Evolutionary conservation across 345 rosid genomes (phyloP), one percentile per base, ranked within the genome.

Genomic region (Linum lewisii): DNA sequence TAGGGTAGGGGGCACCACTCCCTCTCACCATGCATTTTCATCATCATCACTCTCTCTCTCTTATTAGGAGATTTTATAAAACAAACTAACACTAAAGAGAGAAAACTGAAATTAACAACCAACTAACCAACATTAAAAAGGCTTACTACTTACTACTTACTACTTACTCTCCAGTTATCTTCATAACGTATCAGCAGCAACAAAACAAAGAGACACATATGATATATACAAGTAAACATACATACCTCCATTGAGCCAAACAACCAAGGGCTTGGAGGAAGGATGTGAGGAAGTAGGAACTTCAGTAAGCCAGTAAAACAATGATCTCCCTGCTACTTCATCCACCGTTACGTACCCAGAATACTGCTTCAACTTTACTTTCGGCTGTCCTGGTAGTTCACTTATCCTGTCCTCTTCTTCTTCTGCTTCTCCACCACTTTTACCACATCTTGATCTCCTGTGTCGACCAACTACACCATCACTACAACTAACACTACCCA

Each of bases 161-260:
- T 9, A 19, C 23, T 19, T 21, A 4, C 21, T 37, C n/a, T 21
- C n/a, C 11, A 26, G 32, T 2, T 26, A 26, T 6, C 6, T 2
- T 2, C 32, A 26, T 2, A 72, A 80, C 75, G 57, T 13, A 62
- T 51, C 67, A 49, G 32, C n/a, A n/a, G 61, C 57, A 57, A 6
- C 57, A 49, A n/a, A 37, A 7, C 37, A 51, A 29, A 11, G 10
- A 68, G 4, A 7, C n/a, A n/a, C n/a, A n/a, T n/a, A n/a, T n/a
- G n/a, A n/a, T n/a, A n/a, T n/a, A n/a, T n/a, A n/a, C n/a, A n/a
- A n/a, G n/a, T n/a, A n/a, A n/a, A n/a, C 2, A 7, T 22, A 24
- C 1, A 57, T 34, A 85, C 99, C 99, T 81, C 99, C 99, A 67
- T 93, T 93, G 58, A 93, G 99, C 96, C 97, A 93, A 64, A 93